A percentile compares a stretch with the other conserved stretches of the same genome.
phyloP scores from a whole-genome alignment of 169 alveolate species.

The Eimeria nieschulzi region DNA sequence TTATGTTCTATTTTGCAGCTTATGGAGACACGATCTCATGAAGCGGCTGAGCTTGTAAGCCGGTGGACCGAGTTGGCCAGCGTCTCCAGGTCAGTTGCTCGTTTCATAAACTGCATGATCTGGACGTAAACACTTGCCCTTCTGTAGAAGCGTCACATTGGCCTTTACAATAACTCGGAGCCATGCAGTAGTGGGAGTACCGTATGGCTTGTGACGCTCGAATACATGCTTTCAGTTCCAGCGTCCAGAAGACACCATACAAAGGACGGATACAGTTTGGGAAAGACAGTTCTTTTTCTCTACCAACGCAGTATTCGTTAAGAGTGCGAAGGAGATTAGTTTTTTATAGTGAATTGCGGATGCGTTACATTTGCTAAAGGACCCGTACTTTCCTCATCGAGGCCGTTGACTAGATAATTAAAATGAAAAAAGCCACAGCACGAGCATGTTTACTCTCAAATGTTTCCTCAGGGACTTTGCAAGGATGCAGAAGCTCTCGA shows the following conservation, averaged over 20 bases:
- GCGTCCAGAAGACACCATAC: conserved; percentile 36
- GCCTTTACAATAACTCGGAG: too few species aligned
- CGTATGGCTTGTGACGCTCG: neutral
- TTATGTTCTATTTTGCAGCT: too few species aligned
- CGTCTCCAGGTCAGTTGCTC: conserved; percentile 22
- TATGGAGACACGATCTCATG: neutral
- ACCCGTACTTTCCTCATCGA: too few species aligned
- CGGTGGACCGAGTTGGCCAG: conserved; percentile 66
- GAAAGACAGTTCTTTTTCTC: conserved; percentile 22
- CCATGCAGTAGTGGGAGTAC: too few species aligned
- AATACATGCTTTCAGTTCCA: conserved; percentile 43
- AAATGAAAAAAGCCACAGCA: too few species aligned
- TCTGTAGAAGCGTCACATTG: too few species aligned
- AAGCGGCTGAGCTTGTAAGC: conserved; percentile 54
- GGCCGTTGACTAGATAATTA: too few species aligned
- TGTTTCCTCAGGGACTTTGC: conserved; percentile 19
- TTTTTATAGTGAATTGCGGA: too few species aligned
- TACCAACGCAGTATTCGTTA: conserved; percentile 46
- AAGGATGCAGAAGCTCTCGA: conserved; percentile 45
- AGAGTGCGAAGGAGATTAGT: neutral
- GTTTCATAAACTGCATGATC: too few species aligned
- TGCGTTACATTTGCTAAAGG: too few species aligned
- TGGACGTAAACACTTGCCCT: too few species aligned
- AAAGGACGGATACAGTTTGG: conserved; percentile 22
- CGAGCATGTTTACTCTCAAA: neutral